phyloP scores from a whole-genome alignment of 23 red algal species.

The Gracilaria caudata region DNA sequence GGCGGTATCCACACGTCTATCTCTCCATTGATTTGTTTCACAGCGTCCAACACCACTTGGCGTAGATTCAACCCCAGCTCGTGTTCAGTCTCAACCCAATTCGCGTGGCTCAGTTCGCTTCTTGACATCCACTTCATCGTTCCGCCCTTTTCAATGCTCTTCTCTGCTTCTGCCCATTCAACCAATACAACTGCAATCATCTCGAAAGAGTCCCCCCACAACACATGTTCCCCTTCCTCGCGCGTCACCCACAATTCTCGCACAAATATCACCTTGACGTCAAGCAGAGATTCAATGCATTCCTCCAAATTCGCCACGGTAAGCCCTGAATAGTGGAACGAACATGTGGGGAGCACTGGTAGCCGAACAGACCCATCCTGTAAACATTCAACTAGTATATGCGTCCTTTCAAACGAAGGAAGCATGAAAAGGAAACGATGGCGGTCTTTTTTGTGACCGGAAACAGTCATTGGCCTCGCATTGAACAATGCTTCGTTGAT shows the following conservation, averaged over 20 bases:
- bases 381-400: neutral
- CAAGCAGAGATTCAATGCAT: neutral
- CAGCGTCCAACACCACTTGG: neutral
- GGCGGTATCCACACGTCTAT: neutral
- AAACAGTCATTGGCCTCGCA: neutral
- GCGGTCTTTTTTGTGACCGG: neutral
- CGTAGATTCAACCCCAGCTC: neutral
- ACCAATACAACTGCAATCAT: neutral
- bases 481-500: neutral
- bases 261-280: neutral
- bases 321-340: neutral
- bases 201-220: neutral
- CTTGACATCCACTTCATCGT: constrained; percentile 9
- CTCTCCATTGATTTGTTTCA: constrained; percentile 4
- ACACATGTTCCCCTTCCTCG: neutral
- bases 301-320: neutral
- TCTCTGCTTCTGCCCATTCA: constrained; percentile 14
- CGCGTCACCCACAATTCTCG: neutral
- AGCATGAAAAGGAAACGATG: neutral
- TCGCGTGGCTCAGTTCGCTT: neutral
- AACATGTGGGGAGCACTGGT: constrained; percentile 2
- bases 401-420: constrained; percentile 1
- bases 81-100: constrained; percentile 13
- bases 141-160: neutral
- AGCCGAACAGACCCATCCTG: neutral